A percentile compares a stretch with the other conserved stretches of the same genome.
Evolutionary conservation across 73 alveolate species (phyloP).

Genomic region (Tetrahymena elliotti): DNA sequence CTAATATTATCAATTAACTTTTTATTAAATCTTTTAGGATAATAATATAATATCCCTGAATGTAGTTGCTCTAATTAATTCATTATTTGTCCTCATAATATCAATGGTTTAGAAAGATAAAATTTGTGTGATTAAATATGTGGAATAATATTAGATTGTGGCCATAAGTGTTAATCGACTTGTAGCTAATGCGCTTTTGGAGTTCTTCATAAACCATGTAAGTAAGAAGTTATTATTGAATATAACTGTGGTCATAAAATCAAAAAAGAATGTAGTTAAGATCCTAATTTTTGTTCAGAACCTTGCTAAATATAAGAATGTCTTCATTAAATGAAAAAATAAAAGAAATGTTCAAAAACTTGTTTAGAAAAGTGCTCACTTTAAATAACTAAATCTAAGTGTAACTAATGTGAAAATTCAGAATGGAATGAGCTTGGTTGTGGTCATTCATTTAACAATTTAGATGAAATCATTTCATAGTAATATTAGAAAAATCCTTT

Average conservation of each 20-base stretch:
- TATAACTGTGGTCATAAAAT: not conserved
- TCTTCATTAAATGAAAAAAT: not conserved
- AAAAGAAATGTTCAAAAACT: not conserved
- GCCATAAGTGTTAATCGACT: not conserved
- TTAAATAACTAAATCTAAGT: not conserved
- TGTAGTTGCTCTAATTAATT: not conserved
- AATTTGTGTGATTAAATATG: not conserved
- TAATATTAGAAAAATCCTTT: not conserved
- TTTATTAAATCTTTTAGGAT: too few species aligned
- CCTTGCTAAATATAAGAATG: not conserved
- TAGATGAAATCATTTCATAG: not conserved
- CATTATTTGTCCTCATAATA: not conserved
- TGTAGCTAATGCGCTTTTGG: not conserved
- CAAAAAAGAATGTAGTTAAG: not conserved
- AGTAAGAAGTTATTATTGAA: not conserved
- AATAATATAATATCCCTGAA: not conserved
- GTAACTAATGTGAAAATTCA: not conserved
- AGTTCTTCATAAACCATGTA: not conserved
- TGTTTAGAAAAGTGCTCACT: not conserved
- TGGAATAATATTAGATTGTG: not conserved
- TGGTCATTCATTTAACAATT: not conserved
- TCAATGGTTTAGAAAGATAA: not conserved
- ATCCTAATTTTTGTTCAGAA: not conserved
- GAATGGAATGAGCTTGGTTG: not conserved
- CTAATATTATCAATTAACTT: too few species aligned